Percentiles rank a stretch among this genome's conserved stretches.
phyloP scores from a whole-genome alignment of 164 flowering plant genomes.

The Chimonanthus praecox region DNA sequence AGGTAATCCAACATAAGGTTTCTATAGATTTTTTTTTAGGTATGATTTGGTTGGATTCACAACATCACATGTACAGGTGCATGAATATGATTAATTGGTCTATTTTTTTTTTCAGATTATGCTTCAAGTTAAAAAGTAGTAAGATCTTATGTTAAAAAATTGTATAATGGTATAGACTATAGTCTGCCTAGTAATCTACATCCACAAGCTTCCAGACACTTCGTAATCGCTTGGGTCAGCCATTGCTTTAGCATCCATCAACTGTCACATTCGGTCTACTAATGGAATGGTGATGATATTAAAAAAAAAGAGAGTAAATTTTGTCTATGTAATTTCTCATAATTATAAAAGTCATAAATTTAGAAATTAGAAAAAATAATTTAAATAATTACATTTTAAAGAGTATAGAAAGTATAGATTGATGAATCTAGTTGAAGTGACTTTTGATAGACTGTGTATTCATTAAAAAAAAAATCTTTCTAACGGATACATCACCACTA shows the following conservation, averaged over 20 bases:
- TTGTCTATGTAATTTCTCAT: too few relatives aligned
- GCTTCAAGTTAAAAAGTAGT: not conserved
- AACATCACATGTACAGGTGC: conserved; percentile 33
- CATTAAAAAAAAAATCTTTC: too few relatives aligned
- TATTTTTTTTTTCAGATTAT: not conserved
- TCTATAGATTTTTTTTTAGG: conserved; percentile 18
- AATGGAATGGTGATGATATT: too few relatives aligned
- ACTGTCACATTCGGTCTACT: not conserved
- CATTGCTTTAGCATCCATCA: not conserved
- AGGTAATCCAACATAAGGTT: conserved; percentile 23
- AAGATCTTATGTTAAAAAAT: not conserved
- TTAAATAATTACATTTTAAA: too few relatives aligned
- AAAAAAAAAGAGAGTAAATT: too few relatives aligned
- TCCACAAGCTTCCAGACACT: not conserved
- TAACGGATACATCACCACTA: too few relatives aligned
- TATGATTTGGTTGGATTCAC: conserved; percentile 25
- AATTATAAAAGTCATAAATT: too few relatives aligned
- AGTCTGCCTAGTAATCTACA: not conserved
- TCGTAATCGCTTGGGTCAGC: not conserved
- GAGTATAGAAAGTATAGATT: not conserved
- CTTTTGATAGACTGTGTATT: not conserved
- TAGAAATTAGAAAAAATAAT: too few relatives aligned
- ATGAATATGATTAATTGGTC: conserved; percentile 21
- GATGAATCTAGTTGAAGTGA: not conserved
- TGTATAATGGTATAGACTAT: not conserved